Base-by-base conservation (phyloP, 306 rosid species). In the Vachellia pachyceras region DNA sequence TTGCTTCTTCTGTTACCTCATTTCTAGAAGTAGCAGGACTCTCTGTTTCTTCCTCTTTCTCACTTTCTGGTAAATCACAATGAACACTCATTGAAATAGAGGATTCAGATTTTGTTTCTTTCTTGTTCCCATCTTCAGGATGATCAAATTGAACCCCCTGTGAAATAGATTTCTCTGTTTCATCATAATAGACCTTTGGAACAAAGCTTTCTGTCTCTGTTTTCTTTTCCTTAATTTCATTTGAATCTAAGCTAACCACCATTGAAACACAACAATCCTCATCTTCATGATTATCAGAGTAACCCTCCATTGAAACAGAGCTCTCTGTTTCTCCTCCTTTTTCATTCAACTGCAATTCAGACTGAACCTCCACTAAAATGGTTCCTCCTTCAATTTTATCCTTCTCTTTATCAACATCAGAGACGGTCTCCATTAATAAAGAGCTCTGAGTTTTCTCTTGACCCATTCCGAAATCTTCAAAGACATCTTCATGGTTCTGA, bases 81-180 rank as follows among this genome's bases (percentile, higher is more conserved):
- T 69, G n/a, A 69, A 69, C 3, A 9, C 74, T 75, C 83, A 66
- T 35, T 70, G 37, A 77, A 83, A 7, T 77, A 72, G 61, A 77
- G 52, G 44, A 3, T 57, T 80, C 86, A 73, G 81, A 12, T 29
- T 61, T 29, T 29, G 40, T 13, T 29, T 12, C n/a, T 29, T 13
- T 10, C 15, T 60, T 63, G 9, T 33, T 14, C 20, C n/a, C 41
- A 60, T 25, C 18, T 25, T 66, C 71, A 15, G n/a, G 22, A 5
- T 17, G 7, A 66, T 6, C 67, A 35, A 42, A 76, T n/a, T 63
- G 57, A 10, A n/a, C 11, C 36, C 81, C 80, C 33, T 20, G 10
- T 58, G 36, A 58, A 58, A 58, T 6, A 78, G 36, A 58, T 49
- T 7, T 41, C 67, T 37, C 61, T 71, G 57, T 55, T 81, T 61